Percentiles rank a stretch among this genome's conserved stretches.
Conservation (phyloP, 345 rosid species). For the Boechera divaricarpa region DNA sequence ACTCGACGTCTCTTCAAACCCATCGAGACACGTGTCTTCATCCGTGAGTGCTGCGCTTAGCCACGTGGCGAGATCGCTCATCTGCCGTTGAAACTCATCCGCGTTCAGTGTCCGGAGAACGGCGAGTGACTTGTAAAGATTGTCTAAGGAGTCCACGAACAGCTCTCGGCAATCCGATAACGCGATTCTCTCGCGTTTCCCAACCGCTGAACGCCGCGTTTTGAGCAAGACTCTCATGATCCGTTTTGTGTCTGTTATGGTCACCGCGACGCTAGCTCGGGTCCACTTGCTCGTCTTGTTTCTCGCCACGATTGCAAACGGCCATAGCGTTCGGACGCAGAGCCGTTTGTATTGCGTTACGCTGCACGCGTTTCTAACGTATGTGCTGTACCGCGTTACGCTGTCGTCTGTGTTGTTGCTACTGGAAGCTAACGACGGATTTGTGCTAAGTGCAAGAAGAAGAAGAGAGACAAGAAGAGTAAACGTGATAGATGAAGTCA, state of each 20-base stretch:
- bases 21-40: constrained; percentile 77
- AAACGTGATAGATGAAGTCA: constrained; percentile 2
- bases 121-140: constrained; percentile 66
- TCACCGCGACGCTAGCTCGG: constrained; percentile 76
- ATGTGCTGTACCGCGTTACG: constrained; percentile 36
- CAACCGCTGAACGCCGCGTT: constrained; percentile 38
- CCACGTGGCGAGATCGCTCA: constrained; percentile 73
- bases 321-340: constrained; percentile 64
- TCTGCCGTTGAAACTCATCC: constrained; percentile 51
- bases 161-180: constrained; percentile 71
- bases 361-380: constrained; percentile 72
- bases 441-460: constrained; percentile 32
- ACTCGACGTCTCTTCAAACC: constrained; percentile 52
- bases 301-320: constrained; percentile 64
- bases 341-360: constrained; percentile 65
- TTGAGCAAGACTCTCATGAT: constrained; percentile 36
- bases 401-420: constrained; percentile 19
- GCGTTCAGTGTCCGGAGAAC: constrained; percentile 58
- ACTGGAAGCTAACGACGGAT: constrained; percentile 24
- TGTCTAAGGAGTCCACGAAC: constrained; percentile 56
- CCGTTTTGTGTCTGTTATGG: constrained; percentile 58
- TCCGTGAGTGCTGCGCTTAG: constrained; percentile 74
- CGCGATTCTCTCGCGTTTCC: constrained; percentile 49
- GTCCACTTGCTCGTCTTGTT: constrained; percentile 79
- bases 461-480: constrained; percentile 38